Conservation (phyloP, 2,329 filamentous ascomycete genomes). For the Monilinia polystroma region DNA sequence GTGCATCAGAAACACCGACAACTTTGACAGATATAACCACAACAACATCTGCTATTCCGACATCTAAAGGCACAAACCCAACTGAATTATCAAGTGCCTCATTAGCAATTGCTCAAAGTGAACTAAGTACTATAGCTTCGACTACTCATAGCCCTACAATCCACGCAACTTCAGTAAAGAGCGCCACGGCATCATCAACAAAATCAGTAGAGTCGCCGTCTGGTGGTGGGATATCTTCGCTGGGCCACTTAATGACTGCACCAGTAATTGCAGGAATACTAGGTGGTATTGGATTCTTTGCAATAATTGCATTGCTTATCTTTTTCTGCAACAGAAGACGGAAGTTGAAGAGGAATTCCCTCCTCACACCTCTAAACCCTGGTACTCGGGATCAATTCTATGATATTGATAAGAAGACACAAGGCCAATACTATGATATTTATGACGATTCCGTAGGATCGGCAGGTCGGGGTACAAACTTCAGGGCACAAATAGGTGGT, state of each 20-base stretch:
- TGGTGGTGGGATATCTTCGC: constrained; percentile 30
- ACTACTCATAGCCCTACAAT: constrained; percentile 9
- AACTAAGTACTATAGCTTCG: constrained; percentile 29
- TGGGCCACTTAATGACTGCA: constrained; percentile 25
- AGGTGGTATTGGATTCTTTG: constrained; percentile 36
- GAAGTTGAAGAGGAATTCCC: constrained; percentile 30
- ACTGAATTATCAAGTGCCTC: constrained; percentile 34
- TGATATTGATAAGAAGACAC: constrained; percentile 30
- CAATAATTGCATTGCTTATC: constrained; percentile 34
- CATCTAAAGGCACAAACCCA: constrained; percentile 34
- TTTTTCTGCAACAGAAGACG: constrained; percentile 34
- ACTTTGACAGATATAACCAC: background rate
- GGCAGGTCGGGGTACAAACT: constrained; percentile 27
- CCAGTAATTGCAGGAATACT: constrained; percentile 38
- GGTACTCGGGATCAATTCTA: constrained; percentile 32
- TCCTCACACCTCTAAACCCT: constrained; percentile 35
- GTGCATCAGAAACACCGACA: constrained; percentile 12
- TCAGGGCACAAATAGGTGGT: constrained; percentile 28
- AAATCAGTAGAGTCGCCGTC: constrained; percentile 27
- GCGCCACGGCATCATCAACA: constrained; percentile 25
- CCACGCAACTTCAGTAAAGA: constrained; percentile 22
- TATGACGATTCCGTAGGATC: constrained; percentile 27
- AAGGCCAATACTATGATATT: constrained; percentile 12
- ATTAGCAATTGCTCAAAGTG: constrained; percentile 33
- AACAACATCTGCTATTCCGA: constrained; percentile 25